Base-by-base conservation (phyloP, 202 grass and related monocot species). In the Setaria italica region DNA sequence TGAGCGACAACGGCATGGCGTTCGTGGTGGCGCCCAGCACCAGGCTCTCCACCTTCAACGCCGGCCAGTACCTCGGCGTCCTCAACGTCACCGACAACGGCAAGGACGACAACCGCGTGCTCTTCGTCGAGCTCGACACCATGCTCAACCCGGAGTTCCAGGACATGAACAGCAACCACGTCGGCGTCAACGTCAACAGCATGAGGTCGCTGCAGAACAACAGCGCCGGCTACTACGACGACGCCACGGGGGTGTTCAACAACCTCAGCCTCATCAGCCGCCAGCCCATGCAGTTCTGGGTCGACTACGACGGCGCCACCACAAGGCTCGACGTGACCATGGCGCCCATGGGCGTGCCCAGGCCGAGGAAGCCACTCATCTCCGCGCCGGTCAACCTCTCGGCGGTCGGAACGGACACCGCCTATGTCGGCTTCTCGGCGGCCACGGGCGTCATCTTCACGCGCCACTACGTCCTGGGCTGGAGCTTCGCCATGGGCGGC, bases 91-190 rank as follows among this genome's bases (percentile, higher is more conserved):
- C 17, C 41, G 85, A 85, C 77, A 76, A 89, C 77, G 87, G 90
- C 56, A 69, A 53, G 11, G 30, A 45, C 7, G 51, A 14, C 17
- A 90, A 92, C 81, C 62, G 57, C 30, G 35, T 92, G 19, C 59
- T 92, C 46, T 88, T 88, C 80, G 79, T 92, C 4, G 90, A 92
- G 90, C 80, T 92, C 16, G 90, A 92, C 84, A 92, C 90, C 64
- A 89, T 90, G 76, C 84, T 77, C 55, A 92, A 92, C 69, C 67
- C 80, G 20, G 87, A 89, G 83, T 86, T 92, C 68, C 86, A 83
- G 69, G 90, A 92, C 84, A 92, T 92, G 77, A 86, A 92, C 84
- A 86, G 80, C 84, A 92, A 92, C 87, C 90, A 92, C 57, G 47
- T 92, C 29, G 90, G 87, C 62, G 87, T 92, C 2, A 81, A 92